Evolutionary conservation across 805 yeast species (phyloP).

Genomic region (Pichia thaimueangensis): DNA sequence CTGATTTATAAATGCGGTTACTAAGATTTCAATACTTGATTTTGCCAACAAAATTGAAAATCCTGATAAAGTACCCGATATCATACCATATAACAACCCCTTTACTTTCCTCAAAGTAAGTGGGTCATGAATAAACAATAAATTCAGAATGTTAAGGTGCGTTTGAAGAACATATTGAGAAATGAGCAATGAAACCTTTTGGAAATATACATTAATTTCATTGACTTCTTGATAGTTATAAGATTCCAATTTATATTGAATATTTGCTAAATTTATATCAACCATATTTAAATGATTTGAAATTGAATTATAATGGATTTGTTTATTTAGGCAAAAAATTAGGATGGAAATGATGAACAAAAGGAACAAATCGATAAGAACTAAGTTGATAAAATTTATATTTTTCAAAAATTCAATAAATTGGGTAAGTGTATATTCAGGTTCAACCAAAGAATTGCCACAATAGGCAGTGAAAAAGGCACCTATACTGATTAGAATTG

Average conservation of each 20-base stretch:
- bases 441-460: conserved; percentile 62
- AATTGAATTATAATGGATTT: conserved; percentile 7
- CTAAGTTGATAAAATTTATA: conserved; percentile 54
- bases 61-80: conserved; percentile 76
- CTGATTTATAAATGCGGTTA: conserved; percentile 36
- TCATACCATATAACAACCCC: conserved; percentile 60
- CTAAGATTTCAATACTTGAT: conserved; percentile 64
- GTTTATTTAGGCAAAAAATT: conserved; percentile 20
- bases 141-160: not conserved
- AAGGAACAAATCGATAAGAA: conserved; percentile 29
- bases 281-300: not conserved
- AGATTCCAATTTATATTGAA: conserved; percentile 2
- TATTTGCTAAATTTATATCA: conserved; percentile 4
- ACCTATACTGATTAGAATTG: conserved; percentile 61
- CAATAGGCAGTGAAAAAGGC: conserved; percentile 72
- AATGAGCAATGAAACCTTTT: not conserved
- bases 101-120: conserved; percentile 27
- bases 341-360: conserved; percentile 27
- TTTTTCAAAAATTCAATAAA: conserved; percentile 38
- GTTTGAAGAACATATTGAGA: not conserved
- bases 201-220: not conserved
- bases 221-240: not conserved
- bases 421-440: conserved; percentile 43
- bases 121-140: not conserved
- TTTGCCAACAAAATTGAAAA: conserved; percentile 84